Conservation (phyloP, 2,329 filamentous ascomycete species). For the Fusarium veterinarium region DNA sequence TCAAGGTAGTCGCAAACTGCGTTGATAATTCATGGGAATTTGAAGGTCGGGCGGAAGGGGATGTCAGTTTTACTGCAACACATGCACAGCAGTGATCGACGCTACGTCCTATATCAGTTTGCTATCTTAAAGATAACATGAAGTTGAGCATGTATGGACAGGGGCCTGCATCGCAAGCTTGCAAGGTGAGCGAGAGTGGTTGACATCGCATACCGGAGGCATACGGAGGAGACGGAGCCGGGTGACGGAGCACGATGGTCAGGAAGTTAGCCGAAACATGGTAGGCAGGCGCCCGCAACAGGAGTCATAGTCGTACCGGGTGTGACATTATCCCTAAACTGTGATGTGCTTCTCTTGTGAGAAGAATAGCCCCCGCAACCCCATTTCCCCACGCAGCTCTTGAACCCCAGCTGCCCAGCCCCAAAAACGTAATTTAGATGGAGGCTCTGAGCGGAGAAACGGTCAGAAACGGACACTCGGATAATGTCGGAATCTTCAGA, state of each 20-base stretch:
- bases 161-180: neutral
- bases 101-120: neutral
- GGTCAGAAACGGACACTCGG: constrained; percentile 39
- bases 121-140: constrained; percentile 15
- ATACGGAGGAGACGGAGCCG: constrained; percentile 37
- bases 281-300: constrained; percentile 41
- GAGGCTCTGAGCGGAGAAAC: constrained; percentile 39
- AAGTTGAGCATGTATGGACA: neutral
- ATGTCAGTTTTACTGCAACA: constrained; percentile 6
- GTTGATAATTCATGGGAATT: constrained; percentile 25
- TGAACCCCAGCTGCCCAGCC: constrained; percentile 28
- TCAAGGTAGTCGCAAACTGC: constrained; percentile 15
- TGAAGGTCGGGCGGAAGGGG: constrained; percentile 3
- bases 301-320: constrained; percentile 14
- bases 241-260: constrained; percentile 36
- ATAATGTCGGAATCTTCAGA: constrained; percentile 34
- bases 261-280: constrained; percentile 44
- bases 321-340: constrained; percentile 18
- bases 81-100: constrained; percentile 23
- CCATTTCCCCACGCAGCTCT: constrained; percentile 35
- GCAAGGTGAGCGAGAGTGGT: constrained; percentile 16
- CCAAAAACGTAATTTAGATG: constrained; percentile 43
- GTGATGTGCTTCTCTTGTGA: neutral
- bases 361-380: constrained; percentile 19
- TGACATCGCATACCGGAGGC: constrained; percentile 31